Evolutionary conservation across 164 flowering plant genomes (phyloP).

Genomic region (Tetracentron sinense): DNA sequence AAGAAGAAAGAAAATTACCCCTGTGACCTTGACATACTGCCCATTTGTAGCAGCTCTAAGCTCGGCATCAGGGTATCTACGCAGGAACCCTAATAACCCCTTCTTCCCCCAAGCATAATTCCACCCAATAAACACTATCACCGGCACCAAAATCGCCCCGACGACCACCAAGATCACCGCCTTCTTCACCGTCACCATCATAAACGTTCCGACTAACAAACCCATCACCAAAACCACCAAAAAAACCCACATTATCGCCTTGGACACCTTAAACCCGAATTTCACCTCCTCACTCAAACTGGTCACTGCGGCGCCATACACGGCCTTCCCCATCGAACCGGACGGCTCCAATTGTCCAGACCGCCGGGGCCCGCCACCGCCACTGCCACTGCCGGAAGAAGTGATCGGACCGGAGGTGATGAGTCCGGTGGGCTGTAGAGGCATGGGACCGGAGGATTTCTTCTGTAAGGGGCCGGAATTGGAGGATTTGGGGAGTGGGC

Average conservation of each 20-base stretch:
- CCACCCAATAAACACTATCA: constrained; percentile 48
- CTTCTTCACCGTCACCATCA: constrained; percentile 81
- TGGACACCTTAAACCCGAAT: constrained; percentile 58
- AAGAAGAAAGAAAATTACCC: constrained; percentile 52
- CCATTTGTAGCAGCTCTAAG: constrained; percentile 90
- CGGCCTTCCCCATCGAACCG: constrained; percentile 34
- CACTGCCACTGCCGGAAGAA: constrained; percentile 22
- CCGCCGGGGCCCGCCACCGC: constrained; percentile 19
- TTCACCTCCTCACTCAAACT: constrained; percentile 47
- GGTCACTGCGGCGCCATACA: constrained; percentile 74
- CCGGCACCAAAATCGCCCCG: constrained; percentile 41
- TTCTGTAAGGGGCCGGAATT: constrained; percentile 30
- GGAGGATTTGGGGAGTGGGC: constrained; percentile 22
- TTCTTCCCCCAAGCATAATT: constrained; percentile 51
- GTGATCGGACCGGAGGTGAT: constrained; percentile 43
- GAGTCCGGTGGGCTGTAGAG: constrained; percentile 34
- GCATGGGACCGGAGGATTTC: constrained; percentile 29
- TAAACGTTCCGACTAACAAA: constrained; percentile 68
- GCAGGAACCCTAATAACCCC: constrained; percentile 58
- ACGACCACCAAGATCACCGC: constrained; percentile 56
- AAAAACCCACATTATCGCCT: constrained; percentile 64
- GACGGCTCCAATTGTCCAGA: constrained; percentile 26
- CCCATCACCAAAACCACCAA: constrained; percentile 57
- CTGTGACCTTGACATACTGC: constrained; percentile 87
- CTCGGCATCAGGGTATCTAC: constrained; percentile 76